Evolutionary conservation across 148 eudicot genomes (phyloP), one percentile per base, ranked within the genome.

Genomic region (Amaranthus palmeri): DNA sequence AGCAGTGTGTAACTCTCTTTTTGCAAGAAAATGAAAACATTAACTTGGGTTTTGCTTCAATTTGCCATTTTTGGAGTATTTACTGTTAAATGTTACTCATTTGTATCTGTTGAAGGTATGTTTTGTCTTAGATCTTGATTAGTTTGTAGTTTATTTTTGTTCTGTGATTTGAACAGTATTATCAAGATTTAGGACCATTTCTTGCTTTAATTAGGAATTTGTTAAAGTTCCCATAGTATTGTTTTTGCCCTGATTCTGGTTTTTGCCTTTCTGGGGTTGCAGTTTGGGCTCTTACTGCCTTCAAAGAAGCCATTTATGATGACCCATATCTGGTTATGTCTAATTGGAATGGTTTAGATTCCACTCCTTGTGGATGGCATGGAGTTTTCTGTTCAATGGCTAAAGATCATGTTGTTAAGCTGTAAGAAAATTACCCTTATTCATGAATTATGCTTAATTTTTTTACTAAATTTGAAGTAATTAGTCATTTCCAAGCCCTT

Each of bases 231-330:
- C 18, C 56, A 59, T 59, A 42, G 42, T 17, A n/a, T 44, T 56
- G 13, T 64, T 74, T 64, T 74, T 74, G 14, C 46, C 53, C 42
- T 75, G 62, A 66, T 58, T 58, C n/a, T 25, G 51, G 50, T 68
- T 67, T 71, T 45, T 76, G 68, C 63, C 47, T 6, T 47, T 59
- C 59, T 55, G 65, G 79, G 51, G 64, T 80, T 67, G 8, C 80
- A 95, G 93, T 90, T 65, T 81, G 84, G 85, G 97, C 89, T 52
- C 88, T 95, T 14, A 81, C 76, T 69, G 71, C 90, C 12, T 89
- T 95, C 86, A 95, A 91, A 73, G 89, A 88, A 85, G 93, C 96
- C 11, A 86, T 95, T 77, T 85, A 84, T 78, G 97, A 95, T 73
- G 99, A 95, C 85, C 96, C 96, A 36, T 73, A 72, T 76, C 72